Conservation (phyloP, 2,329 filamentous ascomycete genomes). For the Penicillium capsulatum region DNA sequence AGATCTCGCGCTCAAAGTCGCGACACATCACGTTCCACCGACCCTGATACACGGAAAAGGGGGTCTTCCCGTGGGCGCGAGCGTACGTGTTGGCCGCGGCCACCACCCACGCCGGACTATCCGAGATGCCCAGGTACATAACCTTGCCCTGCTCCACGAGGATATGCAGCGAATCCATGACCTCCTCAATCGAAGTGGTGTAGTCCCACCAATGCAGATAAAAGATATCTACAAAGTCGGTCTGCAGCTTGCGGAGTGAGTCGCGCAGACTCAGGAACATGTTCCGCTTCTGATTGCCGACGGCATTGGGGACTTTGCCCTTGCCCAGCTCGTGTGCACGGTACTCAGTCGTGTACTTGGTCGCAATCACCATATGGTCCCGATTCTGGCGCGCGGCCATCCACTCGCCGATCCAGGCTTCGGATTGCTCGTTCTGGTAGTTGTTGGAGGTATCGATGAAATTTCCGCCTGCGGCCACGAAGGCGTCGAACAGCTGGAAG, state of each 20-base stretch:
- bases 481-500: slow-evolving; percentile 62
- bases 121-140: slow-evolving; percentile 40
- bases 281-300: slow-evolving; percentile 44
- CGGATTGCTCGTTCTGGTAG: slow-evolving; percentile 61
- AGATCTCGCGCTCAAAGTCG: slow-evolving; percentile 40
- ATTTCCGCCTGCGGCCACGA: slow-evolving; percentile 61
- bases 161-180: slow-evolving; percentile 28
- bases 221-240: slow-evolving; percentile 49
- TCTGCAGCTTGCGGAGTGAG: slow-evolving; percentile 49
- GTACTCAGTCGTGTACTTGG: slow-evolving; percentile 63
- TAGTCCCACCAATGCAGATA: slow-evolving; percentile 54
- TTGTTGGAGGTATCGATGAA: slow-evolving; percentile 68
- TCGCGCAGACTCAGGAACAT: slow-evolving; percentile 44
- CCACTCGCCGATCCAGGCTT: slow-evolving; percentile 66
- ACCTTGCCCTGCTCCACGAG: slow-evolving; percentile 40
- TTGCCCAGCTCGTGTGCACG: slow-evolving; percentile 39
- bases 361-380: slow-evolving; percentile 61
- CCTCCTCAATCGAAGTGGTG: slow-evolving; percentile 29
- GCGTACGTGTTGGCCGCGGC: slow-evolving; percentile 39
- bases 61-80: slow-evolving; percentile 33
- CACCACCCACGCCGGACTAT: slow-evolving; percentile 41
- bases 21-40: slow-evolving; percentile 36
- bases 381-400: slow-evolving; percentile 46
- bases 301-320: slow-evolving; percentile 39
- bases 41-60: slow-evolving; percentile 38